Conservation (phyloP, 768 basidiomycete genomes). For the Favolaschia claudopus region DNA sequence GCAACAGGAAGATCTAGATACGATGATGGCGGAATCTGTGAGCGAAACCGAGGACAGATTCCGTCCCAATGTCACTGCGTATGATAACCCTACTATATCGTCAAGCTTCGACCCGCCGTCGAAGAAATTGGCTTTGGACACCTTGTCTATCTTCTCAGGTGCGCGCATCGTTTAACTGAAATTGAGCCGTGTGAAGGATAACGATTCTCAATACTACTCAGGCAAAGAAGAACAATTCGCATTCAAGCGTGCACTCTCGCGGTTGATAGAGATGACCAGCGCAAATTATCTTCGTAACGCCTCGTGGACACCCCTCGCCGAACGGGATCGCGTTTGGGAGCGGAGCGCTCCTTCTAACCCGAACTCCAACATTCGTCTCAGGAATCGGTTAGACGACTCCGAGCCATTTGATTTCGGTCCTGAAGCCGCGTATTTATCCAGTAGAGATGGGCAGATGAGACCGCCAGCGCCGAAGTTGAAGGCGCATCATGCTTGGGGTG, state of each 20-base stretch:
- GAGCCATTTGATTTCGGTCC: constrained; percentile 28
- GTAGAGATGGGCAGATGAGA: constrained; percentile 3
- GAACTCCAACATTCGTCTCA: background rate
- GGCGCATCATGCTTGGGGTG: constrained; percentile 47
- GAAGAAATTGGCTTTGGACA: constrained; percentile 47
- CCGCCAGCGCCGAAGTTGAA: constrained; percentile 43
- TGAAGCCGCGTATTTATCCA: constrained; percentile 29
- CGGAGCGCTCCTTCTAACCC: background rate
- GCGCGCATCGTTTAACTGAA: constrained; percentile 22
- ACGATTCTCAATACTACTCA: constrained; percentile 19
- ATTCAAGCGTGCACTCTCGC: constrained; percentile 67
- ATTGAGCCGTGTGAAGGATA: background rate
- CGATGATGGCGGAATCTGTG: constrained; percentile 55
- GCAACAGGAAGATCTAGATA: constrained; percentile 32
- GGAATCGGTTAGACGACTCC: background rate
- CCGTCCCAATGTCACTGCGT: constrained; percentile 62
- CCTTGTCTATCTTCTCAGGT: constrained; percentile 61
- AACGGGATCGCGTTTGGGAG: constrained; percentile 43
- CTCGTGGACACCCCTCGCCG: constrained; percentile 46
- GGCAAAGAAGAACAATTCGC: constrained; percentile 71
- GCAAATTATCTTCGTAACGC: constrained; percentile 39
- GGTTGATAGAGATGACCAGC: constrained; percentile 65
- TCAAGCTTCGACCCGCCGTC: constrained; percentile 36
- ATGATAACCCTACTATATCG: constrained; percentile 48
- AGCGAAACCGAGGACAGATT: constrained; percentile 57